Percentiles rank a stretch among this genome's conserved stretches.
phyloP scores from a whole-genome alignment of 2,329 filamentous ascomycete genomes.

The Diplocarpon rosae region DNA sequence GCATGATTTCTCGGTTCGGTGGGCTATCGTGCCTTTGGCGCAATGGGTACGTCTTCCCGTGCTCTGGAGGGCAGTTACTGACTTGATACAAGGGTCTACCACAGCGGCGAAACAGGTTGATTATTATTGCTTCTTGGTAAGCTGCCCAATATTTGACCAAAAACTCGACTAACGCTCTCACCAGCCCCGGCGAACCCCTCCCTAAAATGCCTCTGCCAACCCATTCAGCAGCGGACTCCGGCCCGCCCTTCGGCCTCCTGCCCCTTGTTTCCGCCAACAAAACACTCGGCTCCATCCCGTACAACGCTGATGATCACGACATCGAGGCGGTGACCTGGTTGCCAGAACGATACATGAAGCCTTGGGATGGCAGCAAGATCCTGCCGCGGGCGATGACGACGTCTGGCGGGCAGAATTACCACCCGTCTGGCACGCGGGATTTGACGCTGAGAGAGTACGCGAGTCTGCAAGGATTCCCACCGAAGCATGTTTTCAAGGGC shows the following conservation, averaged over 20 bases:
- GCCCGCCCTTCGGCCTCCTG: constrained; percentile 25
- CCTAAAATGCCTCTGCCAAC: constrained; percentile 55
- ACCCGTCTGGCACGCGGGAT: constrained; percentile 50
- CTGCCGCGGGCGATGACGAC: constrained; percentile 54
- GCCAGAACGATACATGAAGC: constrained; percentile 6
- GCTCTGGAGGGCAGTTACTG: neutral
- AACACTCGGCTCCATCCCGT: constrained; percentile 22
- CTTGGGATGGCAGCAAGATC: constrained; percentile 36
- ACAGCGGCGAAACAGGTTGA: constrained; percentile 31
- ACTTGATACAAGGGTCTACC: constrained; percentile 17
- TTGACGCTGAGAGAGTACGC: constrained; percentile 61
- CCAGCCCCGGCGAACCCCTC: constrained; percentile 57
- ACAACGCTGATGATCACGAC: constrained; percentile 31
- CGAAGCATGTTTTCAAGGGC: constrained; percentile 42
- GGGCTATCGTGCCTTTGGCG: constrained; percentile 46
- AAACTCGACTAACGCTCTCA: constrained; percentile 1
- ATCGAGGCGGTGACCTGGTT: constrained; percentile 18
- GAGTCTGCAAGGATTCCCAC: constrained; percentile 57
- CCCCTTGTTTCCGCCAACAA: constrained; percentile 34
- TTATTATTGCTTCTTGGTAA: constrained; percentile 42
- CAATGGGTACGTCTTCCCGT: constrained; percentile 30
- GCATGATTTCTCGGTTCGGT: constrained; percentile 58
- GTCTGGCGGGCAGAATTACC: constrained; percentile 49
- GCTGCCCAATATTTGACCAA: neutral
- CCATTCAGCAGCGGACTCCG: constrained; percentile 33